Conservation (phyloP, 2,329 filamentous ascomycete genomes). For the Rhynchosporium agropyri region DNA sequence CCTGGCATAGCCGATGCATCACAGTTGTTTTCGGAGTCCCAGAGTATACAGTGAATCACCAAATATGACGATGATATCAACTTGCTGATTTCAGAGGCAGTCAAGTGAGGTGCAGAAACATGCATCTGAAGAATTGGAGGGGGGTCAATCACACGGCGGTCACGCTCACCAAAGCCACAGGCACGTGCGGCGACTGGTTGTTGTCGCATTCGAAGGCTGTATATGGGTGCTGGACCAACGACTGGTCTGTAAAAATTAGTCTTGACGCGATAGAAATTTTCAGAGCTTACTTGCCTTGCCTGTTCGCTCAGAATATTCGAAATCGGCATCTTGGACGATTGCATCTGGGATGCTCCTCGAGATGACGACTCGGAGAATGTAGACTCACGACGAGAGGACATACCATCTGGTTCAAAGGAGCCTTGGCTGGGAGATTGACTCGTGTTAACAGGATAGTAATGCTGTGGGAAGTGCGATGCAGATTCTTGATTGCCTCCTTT, state of each 20-base stretch:
- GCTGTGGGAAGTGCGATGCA: slow-evolving; percentile 14
- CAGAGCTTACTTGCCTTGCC: slow-evolving; percentile 23
- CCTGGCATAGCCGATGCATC: slow-evolving; percentile 72
- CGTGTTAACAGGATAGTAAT: slow-evolving; percentile 7
- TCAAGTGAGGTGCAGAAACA: slow-evolving; percentile 60
- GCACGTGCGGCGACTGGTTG: slow-evolving; percentile 78
- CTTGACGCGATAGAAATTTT: not conserved
- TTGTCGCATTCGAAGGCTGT: slow-evolving; percentile 64
- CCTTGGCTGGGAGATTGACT: slow-evolving; percentile 11
- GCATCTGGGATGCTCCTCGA: slow-evolving; percentile 18
- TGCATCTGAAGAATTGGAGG: slow-evolving; percentile 78
- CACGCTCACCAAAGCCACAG: slow-evolving; percentile 81
- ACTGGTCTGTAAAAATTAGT: slow-evolving; percentile 29
- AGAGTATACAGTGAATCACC: slow-evolving; percentile 77
- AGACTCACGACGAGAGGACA: slow-evolving; percentile 13
- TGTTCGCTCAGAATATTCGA: slow-evolving; percentile 33
- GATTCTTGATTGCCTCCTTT: slow-evolving; percentile 21
- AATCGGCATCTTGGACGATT: slow-evolving; percentile 28
- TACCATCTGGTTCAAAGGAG: slow-evolving; percentile 5
- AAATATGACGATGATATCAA: slow-evolving; percentile 64
- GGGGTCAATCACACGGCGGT: slow-evolving; percentile 80
- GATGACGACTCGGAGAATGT: slow-evolving; percentile 10
- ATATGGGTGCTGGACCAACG: slow-evolving; percentile 22
- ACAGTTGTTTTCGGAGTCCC: slow-evolving; percentile 66
- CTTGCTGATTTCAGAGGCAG: slow-evolving; percentile 54